phyloP scores from a whole-genome alignment of 768 basidiomycete genomes.

The Auricularia sp. region DNA sequence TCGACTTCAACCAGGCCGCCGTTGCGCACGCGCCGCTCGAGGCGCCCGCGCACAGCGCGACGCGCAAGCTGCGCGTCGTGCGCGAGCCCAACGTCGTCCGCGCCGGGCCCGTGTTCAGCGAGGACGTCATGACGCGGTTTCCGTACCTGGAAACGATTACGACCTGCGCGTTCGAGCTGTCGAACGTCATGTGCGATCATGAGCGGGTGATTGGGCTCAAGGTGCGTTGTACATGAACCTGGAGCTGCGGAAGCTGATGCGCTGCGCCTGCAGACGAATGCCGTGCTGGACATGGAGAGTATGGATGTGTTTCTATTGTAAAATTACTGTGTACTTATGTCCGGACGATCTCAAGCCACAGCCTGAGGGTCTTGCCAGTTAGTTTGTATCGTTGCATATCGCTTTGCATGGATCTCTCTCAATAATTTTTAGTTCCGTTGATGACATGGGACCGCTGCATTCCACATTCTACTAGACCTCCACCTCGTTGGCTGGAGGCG shows the following conservation, averaged over 20 bases:
- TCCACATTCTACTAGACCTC: no score
- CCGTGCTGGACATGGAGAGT: neutral
- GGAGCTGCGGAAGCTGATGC: neutral
- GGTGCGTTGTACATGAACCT: neutral
- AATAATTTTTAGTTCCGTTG: neutral
- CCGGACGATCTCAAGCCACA: neutral
- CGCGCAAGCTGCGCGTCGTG: neutral
- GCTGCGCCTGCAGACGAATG: neutral
- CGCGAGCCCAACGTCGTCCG: neutral
- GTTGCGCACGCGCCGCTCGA: neutral
- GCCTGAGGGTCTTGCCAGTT: neutral
- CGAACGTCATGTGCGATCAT: neutral
- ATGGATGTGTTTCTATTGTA: neutral
- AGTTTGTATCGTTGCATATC: neutral
- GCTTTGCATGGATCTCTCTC: neutral
- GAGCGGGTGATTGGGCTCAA: neutral
- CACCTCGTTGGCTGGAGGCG: no score
- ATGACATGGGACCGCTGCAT: no score
- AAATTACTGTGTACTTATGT: neutral
- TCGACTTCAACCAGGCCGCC: neutral
- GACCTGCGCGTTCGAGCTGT: neutral
- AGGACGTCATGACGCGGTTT: neutral
- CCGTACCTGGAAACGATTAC: neutral
- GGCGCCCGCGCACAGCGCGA: neutral
- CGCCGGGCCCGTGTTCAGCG: neutral